phyloP scores from a whole-genome alignment of 352 stramenopile species.

The Globisporangium orthogonon region DNA sequence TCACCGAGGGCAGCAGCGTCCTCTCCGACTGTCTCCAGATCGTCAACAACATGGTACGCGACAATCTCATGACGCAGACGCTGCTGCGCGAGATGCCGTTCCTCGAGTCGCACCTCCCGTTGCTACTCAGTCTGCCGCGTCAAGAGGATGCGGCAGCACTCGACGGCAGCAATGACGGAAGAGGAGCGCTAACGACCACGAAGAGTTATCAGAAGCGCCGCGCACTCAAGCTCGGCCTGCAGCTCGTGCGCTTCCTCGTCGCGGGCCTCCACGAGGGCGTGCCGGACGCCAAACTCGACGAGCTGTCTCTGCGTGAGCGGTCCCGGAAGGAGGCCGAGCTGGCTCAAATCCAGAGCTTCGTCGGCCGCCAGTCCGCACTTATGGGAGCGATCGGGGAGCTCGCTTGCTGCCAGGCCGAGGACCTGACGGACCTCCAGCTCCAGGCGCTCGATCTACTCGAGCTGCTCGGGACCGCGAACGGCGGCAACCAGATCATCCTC shows the following conservation, averaged over 20 bases:
- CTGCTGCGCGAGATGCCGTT: constrained; percentile 58
- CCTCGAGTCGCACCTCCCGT: constrained; percentile 42
- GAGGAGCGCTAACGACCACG: constrained; percentile 7
- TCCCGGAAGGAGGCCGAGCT: constrained; percentile 38
- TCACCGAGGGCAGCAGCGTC: constrained; percentile 43
- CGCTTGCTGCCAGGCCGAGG: constrained; percentile 39
- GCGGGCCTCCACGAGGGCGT: constrained; percentile 50
- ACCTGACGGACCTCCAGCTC: constrained; percentile 45
- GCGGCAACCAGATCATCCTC: constrained; percentile 66
- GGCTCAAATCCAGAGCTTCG: constrained; percentile 47
- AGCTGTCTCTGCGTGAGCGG: constrained; percentile 45
- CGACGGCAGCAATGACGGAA: constrained; percentile 4
- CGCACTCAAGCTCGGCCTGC: constrained; percentile 48
- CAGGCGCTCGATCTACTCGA: constrained; percentile 61
- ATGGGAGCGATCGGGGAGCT: constrained; percentile 65
- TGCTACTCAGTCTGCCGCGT: constrained; percentile 31
- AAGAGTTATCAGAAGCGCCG: constrained; percentile 41
- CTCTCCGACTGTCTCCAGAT: constrained; percentile 72
- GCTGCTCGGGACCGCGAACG: constrained; percentile 44
- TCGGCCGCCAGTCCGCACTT: constrained; percentile 46
- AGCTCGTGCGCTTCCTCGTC: constrained; percentile 64
- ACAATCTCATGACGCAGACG: constrained; percentile 78
- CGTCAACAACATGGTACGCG: constrained; percentile 72
- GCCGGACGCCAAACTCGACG: constrained; percentile 34
- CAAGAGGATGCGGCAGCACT: constrained; percentile 7